Base-by-base conservation (phyloP, 805 yeast species). In the Tetrapisispora iriomotensis region DNA sequence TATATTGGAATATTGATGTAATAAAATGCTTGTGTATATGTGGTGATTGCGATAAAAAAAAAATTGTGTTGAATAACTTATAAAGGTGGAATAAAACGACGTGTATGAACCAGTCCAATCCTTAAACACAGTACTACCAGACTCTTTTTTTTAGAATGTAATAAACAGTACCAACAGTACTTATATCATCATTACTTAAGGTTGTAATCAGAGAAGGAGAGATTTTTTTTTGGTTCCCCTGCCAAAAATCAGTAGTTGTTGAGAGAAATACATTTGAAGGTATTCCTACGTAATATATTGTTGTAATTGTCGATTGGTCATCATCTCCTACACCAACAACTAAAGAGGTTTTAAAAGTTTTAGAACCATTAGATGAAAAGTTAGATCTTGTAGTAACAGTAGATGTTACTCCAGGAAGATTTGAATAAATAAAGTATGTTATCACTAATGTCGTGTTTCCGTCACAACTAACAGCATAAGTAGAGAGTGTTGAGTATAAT, bases 31-130 rank as follows among this genome's bases (percentile, higher is more conserved):
- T 29, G 25, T 6, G 37, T 34, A 9, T 23, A 33, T 2, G 21
- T 6, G 20, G 33, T 24, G 4, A 30, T 7, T 19, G 33, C 17
- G 8, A 30, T 5, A 19, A 30, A 15, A 2, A 15, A 2, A 12
- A 23, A 23, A 30, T 6, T 10, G 23, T 8, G 33, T 30, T 12
- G 24, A 20, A 13, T 30, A 30, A 24, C 24, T 30, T 3, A 30
- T 24, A 3, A 24, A 30, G 5, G 37, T 34, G 18, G 37, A 34
- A 14, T 26, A 34, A 27, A 26, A 34, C 3, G 37, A 19, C 13
- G 45, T 39, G 26, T 26, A 28, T 12, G 40, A 10, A 3, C 43
- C 40, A 9, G 36, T 22, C 40, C 42, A 42, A 24, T 37, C 40
- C 5, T n/a, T n/a, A 1, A 17, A 29, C 24, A 35, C 27, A 25